These are phyloP conservation scores for Globisporangium cylindrosporum DNA, from an alignment of 352 stramenopile species.

Conservation along the genomic window DNA sequence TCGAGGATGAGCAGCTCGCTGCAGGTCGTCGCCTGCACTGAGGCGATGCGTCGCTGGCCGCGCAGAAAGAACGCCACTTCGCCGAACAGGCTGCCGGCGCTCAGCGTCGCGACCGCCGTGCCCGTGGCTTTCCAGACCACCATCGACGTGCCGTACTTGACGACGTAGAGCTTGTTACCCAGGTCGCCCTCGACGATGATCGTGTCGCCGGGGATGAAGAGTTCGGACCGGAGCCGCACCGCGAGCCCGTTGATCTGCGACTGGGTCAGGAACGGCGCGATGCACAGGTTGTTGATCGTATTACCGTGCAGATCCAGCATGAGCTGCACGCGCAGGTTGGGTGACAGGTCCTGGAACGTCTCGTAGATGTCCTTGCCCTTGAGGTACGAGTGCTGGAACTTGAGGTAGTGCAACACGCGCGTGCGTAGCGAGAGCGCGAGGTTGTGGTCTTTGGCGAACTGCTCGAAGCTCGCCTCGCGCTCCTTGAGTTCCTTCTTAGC, in stretches of 20 bases:
- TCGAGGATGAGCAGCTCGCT: constrained; percentile 62
- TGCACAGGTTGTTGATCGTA: constrained; percentile 47
- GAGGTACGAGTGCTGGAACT: constrained; percentile 67
- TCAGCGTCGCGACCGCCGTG: constrained; percentile 58
- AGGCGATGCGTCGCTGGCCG: constrained; percentile 54
- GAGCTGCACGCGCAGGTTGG: constrained; percentile 61
- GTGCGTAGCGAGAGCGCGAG: constrained; percentile 51
- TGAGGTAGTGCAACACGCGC: constrained; percentile 63
- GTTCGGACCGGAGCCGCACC: constrained; percentile 59
- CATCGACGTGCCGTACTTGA: constrained; percentile 61
- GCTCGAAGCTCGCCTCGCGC: constrained; percentile 59
- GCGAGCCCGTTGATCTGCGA: constrained; percentile 54
- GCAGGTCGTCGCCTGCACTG: constrained; percentile 59
- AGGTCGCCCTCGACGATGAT: constrained; percentile 66
- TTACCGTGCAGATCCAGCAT: constrained; percentile 73
- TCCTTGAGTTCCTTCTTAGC: constrained; percentile 73
- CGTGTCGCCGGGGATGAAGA: constrained; percentile 72
- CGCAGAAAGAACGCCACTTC: constrained; percentile 75
- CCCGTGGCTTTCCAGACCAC: constrained; percentile 68
- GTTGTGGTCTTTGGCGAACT: constrained; percentile 67
- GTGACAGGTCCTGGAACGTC: constrained; percentile 70
- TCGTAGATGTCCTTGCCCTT: constrained; percentile 68
- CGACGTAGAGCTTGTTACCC: constrained; percentile 66
- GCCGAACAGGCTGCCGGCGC: constrained; percentile 58
- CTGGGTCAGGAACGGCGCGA: constrained; percentile 52